Conservation (phyloP, 495 filamentous ascomycete species). For the Lophiostoma macrostomum region DNA sequence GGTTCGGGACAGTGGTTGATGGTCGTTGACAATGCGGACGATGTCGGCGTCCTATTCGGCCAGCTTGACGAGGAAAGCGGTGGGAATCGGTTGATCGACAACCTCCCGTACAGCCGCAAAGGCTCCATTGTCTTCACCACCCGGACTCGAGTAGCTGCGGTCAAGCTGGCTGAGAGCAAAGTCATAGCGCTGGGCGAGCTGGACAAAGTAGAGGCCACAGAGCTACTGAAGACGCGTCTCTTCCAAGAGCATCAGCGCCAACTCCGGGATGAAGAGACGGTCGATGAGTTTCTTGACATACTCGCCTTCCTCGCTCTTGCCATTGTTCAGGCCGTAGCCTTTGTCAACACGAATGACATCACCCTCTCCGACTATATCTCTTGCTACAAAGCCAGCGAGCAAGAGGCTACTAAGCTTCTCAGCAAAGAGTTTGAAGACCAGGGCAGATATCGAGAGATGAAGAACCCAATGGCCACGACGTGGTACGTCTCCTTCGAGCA, state of each 20-base stretch:
- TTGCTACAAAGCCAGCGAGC: conserved; percentile 45
- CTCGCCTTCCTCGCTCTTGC: conserved; percentile 46
- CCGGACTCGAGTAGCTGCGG: conserved; percentile 10
- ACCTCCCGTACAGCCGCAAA: conserved; percentile 23
- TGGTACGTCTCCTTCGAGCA: conserved; percentile 56
- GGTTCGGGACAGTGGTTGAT: conserved; percentile 37
- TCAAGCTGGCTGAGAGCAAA: conserved; percentile 4
- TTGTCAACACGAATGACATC: conserved; percentile 45
- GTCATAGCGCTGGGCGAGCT: conserved; percentile 22
- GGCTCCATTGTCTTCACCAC: conserved; percentile 33
- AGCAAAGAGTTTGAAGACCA: conserved; percentile 52
- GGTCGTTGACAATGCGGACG: conserved; percentile 43
- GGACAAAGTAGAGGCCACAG: conserved; percentile 21
- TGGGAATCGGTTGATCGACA: conserved; percentile 12
- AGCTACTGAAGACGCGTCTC: conserved; percentile 34
- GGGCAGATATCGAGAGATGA: conserved; percentile 42
- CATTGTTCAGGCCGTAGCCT: conserved; percentile 49
- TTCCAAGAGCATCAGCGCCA: too few relatives aligned
- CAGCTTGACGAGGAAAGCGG: background rate
- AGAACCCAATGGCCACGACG: conserved; percentile 54
- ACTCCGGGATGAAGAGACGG: background rate
- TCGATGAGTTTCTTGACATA: background rate
- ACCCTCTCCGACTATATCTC: conserved; percentile 45
- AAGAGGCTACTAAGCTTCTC: conserved; percentile 44
- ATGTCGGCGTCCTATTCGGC: conserved; percentile 33